Base-by-base conservation (phyloP, 2,329 filamentous ascomycete genomes). In the Colletotrichum costaricense region DNA sequence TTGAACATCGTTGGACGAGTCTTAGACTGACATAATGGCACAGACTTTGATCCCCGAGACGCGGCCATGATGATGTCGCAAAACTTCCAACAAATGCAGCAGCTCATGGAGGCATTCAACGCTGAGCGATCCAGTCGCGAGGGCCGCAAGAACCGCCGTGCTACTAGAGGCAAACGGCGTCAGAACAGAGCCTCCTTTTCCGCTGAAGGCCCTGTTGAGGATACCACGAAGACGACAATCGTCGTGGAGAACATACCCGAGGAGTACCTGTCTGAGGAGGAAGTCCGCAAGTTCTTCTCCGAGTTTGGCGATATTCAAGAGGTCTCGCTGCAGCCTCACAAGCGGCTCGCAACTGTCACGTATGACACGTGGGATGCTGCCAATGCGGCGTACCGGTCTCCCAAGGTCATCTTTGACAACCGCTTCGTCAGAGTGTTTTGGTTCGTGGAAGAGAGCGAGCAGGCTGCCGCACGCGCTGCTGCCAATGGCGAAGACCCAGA, bases 341-440 rank as follows among this genome's bases (percentile, higher is more conserved):
- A 92, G 78, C 88, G 89, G 55, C 81, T 94, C 19, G 94, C 94
- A 1, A 85, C 94, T 35, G 87, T 97, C 75, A 93, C 91, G 76
- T 97, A 88, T 77, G 88, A 91, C 63, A 87, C 86, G 55, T 93
- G 92, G 88, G 87, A 87, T 7, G 83, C 90, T 16, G 94, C 94
- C 16, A 89, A 91, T 72, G 88, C 89, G 19, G 94, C 94, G 2
- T 95, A 94, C 80, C 88, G 88, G 59, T 95, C 93, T 9, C 94
- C 94, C 0, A 95, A 95, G 78, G 92, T 92, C 59, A 92, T 97
- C 57, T 97, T 96, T 78, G 93, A 95, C 78, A 97, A 96, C 77
- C 88, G 94, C 12, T 97, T 97, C 77, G 94, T 97, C 62, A 95
- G 95, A 78, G 92, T 96, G 0, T 95, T 93, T 78, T 96, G 94